Evolutionary conservation across 225 moss, liverwort and hornwort species (phyloP).

Genomic region (Antitrichia curtipendula): DNA sequence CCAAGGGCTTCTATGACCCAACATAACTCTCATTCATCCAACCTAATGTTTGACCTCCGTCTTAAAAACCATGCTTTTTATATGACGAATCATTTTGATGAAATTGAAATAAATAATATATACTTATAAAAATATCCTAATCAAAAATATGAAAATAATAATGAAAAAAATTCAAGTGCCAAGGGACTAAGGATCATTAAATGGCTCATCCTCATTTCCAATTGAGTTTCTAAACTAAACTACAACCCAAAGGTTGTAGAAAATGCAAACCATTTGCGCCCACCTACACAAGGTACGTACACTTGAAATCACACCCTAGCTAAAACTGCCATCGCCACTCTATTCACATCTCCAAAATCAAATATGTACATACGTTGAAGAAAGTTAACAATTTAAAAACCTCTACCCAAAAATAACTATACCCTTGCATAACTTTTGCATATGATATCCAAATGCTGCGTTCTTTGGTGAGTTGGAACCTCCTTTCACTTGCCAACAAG

Average conservation of each 20-base stretch:
- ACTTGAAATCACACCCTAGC: accelerated
- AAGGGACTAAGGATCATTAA: no score
- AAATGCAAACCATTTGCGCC: neutral
- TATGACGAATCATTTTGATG: neutral
- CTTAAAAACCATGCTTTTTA: neutral
- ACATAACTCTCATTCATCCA: neutral
- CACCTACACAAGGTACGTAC: neutral
- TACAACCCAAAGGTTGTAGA: accelerated
- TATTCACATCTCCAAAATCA: neutral
- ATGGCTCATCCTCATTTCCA: no score
- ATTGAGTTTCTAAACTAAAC: neutral
- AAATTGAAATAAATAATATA: neutral
- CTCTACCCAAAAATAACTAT: no score
- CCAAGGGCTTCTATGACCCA: no score
- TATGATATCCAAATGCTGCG: accelerated
- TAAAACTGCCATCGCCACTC: neutral
- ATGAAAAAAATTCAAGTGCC: accelerated
- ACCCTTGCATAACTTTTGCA: neutral
- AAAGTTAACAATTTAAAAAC: neutral
- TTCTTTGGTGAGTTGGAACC: neutral
- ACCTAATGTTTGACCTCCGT: neutral
- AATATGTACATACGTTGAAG: no score
- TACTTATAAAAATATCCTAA: no score
- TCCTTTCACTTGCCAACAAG: neutral
- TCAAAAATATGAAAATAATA: neutral